A percentile compares a stretch with the other conserved stretches of the same genome.
phyloP scores from a whole-genome alignment of 345 rosid species.

The Trapa bicornis region DNA sequence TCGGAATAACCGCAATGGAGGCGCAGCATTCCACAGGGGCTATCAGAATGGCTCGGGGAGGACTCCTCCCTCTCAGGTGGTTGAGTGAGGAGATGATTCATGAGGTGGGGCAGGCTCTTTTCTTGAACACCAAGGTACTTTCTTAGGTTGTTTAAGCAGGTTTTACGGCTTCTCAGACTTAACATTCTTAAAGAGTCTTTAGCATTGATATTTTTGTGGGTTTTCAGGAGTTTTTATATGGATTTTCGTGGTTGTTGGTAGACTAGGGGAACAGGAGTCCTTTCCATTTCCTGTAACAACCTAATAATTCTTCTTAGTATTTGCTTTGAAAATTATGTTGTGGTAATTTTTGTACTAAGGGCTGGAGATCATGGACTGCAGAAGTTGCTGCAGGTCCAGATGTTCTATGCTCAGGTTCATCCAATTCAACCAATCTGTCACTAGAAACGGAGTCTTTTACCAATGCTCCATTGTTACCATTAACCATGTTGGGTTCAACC shows the following conservation, averaged over 20 bases:
- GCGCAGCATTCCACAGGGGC: background rate
- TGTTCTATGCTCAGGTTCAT: background rate
- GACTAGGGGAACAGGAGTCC: background rate
- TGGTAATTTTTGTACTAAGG: slow-evolving; percentile 9
- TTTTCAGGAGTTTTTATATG: background rate
- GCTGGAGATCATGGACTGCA: slow-evolving; percentile 32
- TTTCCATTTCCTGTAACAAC: background rate
- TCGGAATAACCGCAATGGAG: background rate
- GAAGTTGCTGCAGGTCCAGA: slow-evolving; percentile 13
- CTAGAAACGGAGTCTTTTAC: slow-evolving; percentile 1
- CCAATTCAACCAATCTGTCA: background rate
- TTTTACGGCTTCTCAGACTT: background rate
- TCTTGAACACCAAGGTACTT: background rate
- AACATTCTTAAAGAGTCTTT: background rate
- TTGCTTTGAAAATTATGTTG: background rate
- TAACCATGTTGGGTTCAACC: background rate
- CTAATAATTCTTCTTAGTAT: slow-evolving; percentile 1
- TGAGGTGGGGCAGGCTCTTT: too few species aligned
- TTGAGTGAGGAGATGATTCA: background rate
- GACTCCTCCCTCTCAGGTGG: background rate
- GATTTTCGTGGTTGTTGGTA: background rate
- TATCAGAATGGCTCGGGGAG: slow-evolving; percentile 5
- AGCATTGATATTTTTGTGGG: background rate
- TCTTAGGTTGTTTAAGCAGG: background rate
- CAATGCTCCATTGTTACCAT: background rate